Evolutionary conservation across 345 rosid species (phyloP), one percentile per base, ranked within the genome.

Genomic region (Moricandia arvensis): DNA sequence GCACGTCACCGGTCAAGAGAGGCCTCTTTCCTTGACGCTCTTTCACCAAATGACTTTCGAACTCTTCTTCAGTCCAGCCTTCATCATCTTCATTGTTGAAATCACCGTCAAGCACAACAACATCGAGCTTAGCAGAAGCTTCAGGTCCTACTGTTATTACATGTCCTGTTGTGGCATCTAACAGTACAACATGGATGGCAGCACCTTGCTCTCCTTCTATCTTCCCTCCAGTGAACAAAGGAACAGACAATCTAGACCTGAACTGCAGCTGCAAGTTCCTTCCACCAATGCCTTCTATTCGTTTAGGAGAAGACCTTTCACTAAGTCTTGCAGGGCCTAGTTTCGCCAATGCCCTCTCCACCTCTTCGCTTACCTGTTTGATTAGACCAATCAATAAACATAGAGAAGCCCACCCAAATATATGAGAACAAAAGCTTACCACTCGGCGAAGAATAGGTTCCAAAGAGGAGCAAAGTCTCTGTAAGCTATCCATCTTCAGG

Each of bases 11-110:
- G 0, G 90, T 87, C 80, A 95, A 83, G 16, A 95, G 84, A 7
- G 99, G 98, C 55, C 98, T 88, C 79, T 93, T 95, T 27, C 98
- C 98, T 65, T 93, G 97, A 37, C 98, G 96, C 75, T 95, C 99
- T 84, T 87, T 95, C 53, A 95, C 99, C 57, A 93, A 72, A 84
- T 93, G 97, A 63, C 86, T 76, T 0, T 89, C 97, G 75, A 96
- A 96, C 62, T 90, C 94, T 79, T 96, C 98, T 75, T 68, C 89
- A 5, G 79, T 85, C 99, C 99, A 93, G 49, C 73, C 86, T 59
- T 86, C 91, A 31, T 88, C 90, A 71, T 88, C 88, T 77, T 96
- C 99, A 59, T 80, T 88, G 78, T 85, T 93, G 81, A 96, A 91
- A 86, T 93, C 99, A 15, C 98, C 99, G 64, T 93, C 99, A 35